Conservation (phyloP, 768 basidiomycete genomes). For the Hemileccinum rubropunctum region DNA sequence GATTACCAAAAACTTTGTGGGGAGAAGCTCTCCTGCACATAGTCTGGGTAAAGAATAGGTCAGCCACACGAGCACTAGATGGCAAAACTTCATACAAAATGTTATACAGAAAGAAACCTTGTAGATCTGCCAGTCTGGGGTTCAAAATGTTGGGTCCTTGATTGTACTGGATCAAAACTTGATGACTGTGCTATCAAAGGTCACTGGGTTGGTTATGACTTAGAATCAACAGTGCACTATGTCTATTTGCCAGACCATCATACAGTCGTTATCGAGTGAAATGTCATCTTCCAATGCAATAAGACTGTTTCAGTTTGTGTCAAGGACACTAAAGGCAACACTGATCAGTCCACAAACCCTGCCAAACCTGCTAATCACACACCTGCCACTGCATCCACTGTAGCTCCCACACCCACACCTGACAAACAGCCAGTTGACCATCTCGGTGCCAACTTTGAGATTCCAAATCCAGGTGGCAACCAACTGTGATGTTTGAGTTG, state of each 20-base stretch:
- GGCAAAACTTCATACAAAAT: not conserved
- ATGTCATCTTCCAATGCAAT: not conserved
- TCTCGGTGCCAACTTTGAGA: no score
- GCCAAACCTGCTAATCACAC: no score
- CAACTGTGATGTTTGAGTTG: no score
- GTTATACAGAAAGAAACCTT: constrained; percentile 5
- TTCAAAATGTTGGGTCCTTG: not conserved
- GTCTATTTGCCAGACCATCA: not conserved
- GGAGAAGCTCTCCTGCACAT: not conserved
- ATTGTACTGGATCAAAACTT: constrained; percentile 13
- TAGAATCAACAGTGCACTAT: not conserved
- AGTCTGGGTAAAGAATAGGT: no score
- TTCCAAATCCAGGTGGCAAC: no score
- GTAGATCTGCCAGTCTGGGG: constrained; percentile 22
- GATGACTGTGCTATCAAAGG: constrained; percentile 4
- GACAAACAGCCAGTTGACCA: no score
- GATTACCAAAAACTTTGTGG: not conserved
- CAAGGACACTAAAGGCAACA: no score
- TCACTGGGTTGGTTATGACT: constrained; percentile 7
- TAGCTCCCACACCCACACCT: no score
- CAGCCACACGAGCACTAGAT: no score
- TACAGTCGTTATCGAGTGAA: not conserved
- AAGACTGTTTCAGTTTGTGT: no score
- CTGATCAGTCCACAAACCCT: no score
- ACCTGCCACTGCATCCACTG: no score